Conservation (phyloP, 106 monocot genomes). For the Alisma plantagoaquatica region DNA sequence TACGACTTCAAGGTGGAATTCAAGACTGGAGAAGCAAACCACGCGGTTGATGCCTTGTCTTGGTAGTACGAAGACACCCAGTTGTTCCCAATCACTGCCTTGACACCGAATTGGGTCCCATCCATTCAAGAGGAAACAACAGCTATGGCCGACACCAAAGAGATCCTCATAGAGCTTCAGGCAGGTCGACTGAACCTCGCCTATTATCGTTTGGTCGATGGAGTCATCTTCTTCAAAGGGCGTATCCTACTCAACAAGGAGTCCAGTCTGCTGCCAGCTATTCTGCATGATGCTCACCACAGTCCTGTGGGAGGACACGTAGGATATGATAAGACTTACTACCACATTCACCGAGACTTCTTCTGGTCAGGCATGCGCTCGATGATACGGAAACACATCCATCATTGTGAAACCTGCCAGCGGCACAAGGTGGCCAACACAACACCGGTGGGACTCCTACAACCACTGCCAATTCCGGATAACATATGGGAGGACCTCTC, state of each 20-base stretch:
- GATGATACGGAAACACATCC: neutral
- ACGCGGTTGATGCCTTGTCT: neutral
- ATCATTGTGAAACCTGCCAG: neutral
- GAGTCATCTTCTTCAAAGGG: neutral
- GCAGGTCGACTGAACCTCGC: neutral
- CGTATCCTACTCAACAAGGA: neutral
- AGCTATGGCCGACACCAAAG: neutral
- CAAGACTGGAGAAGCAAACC: neutral
- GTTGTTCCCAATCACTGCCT: neutral
- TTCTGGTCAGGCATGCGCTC: neutral
- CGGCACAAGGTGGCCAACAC: neutral
- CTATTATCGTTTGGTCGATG: neutral
- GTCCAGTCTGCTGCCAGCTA: neutral
- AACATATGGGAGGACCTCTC: neutral
- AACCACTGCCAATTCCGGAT: conserved; percentile 4
- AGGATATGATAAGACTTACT: neutral
- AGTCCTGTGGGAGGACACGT: neutral
- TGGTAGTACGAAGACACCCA: neutral
- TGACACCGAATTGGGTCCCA: neutral
- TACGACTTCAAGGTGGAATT: neutral
- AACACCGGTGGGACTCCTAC: neutral
- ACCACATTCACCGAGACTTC: neutral
- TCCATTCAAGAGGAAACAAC: no score
- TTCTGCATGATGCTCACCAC: neutral
- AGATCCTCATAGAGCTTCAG: neutral